Conservation (phyloP, 768 basidiomycete species). For the Termitomyces sp. region DNA sequence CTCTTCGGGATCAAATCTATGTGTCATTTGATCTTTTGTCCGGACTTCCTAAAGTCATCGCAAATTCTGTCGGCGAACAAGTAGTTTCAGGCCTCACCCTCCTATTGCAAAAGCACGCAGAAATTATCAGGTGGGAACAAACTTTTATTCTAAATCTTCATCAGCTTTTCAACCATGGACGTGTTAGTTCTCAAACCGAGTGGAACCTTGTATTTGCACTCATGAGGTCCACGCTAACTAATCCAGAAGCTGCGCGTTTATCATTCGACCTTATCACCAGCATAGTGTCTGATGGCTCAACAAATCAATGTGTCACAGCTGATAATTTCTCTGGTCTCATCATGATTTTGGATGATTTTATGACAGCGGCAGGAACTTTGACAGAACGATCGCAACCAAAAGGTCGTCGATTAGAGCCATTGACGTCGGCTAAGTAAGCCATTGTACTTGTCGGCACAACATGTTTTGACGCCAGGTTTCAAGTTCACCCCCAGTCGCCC, state of each 20-base stretch:
- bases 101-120: constrained; percentile 72
- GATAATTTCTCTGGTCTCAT: constrained; percentile 84
- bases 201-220: constrained; percentile 93
- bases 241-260: constrained; percentile 81
- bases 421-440: constrained; percentile 47
- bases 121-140: constrained; percentile 56
- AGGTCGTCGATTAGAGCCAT: constrained; percentile 44
- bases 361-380: constrained; percentile 58
- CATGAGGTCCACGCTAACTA: constrained; percentile 77
- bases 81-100: constrained; percentile 77
- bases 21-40: constrained; percentile 89
- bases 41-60: constrained; percentile 68
- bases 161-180: neutral
- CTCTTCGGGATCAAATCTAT: constrained; percentile 90
- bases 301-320: constrained; percentile 51
- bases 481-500: constrained; percentile 73
- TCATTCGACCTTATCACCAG: constrained; percentile 76
- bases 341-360: constrained; percentile 83
- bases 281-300: constrained; percentile 59
- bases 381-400: constrained; percentile 54
- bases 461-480: neutral
- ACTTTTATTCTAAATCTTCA: neutral
- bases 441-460: neutral
- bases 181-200: constrained; percentile 78
- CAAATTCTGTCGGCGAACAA: constrained; percentile 86